Conservation (phyloP, 495 filamentous ascomycete species). For the Barbatosphaeria neglecta region DNA sequence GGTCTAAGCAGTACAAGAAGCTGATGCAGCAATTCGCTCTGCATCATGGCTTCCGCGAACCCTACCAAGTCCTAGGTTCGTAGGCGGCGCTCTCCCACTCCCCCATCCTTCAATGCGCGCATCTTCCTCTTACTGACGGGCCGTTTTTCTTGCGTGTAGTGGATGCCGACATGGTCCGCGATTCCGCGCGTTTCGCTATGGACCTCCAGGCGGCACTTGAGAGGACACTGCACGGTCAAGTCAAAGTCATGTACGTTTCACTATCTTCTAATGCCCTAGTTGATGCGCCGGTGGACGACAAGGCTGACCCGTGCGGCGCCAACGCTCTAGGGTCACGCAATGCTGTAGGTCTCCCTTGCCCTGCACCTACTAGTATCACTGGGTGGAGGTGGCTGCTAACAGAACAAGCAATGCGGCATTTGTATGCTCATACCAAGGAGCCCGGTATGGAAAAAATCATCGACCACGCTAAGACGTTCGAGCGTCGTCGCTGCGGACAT, state of each 20-base stretch:
- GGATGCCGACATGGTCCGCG: conserved; percentile 57
- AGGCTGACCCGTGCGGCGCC: not conserved
- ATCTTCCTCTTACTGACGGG: not conserved
- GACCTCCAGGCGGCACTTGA: conserved; percentile 52
- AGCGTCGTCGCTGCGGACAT: conserved; percentile 82
- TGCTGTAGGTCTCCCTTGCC: not conserved
- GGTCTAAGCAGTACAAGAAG: conserved; percentile 91
- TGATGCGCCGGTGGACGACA: not conserved
- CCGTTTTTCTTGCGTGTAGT: conserved; percentile 30
- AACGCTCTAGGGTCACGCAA: not conserved
- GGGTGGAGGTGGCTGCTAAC: conserved; percentile 28
- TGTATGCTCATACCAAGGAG: conserved; percentile 48
- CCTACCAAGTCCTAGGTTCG: conserved; percentile 79
- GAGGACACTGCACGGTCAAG: conserved; percentile 53
- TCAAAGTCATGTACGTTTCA: conserved; percentile 22
- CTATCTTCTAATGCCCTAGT: not conserved
- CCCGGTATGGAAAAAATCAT: conserved; percentile 48
- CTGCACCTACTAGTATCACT: not conserved
- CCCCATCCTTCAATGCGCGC: not conserved
- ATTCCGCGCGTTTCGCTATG: conserved; percentile 61
- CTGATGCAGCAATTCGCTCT: conserved; percentile 70
- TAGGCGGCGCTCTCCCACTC: not conserved
- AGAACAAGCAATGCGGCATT: conserved; percentile 57
- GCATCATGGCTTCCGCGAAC: conserved; percentile 68
- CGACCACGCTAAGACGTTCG: conserved; percentile 58